These are phyloP conservation scores for Nakazawaea peltata DNA, from an alignment of 805 yeast genomes.

Conservation along the genomic window DNA sequence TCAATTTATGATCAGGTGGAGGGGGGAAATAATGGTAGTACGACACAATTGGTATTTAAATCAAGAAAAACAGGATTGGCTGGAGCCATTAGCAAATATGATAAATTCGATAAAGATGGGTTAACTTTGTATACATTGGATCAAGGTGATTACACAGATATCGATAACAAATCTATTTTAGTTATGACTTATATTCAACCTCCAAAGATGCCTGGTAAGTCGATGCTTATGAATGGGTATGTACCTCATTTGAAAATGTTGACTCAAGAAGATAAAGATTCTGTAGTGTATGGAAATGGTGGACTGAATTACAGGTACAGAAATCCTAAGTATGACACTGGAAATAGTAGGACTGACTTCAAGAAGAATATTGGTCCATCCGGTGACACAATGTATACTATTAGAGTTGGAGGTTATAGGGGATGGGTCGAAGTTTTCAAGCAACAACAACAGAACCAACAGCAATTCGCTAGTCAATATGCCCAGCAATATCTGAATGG, in stretches of 20 bases:
- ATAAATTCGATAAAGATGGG: slow-evolving; percentile 27
- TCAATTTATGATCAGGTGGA: slow-evolving; percentile 32
- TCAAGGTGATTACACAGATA: slow-evolving; percentile 33
- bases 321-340: slow-evolving; percentile 18
- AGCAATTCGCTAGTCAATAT: slow-evolving; percentile 3
- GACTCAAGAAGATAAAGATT: slow-evolving; percentile 61
- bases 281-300: slow-evolving; percentile 37
- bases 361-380: slow-evolving; percentile 42
- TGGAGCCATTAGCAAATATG: slow-evolving; percentile 39
- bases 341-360: slow-evolving; percentile 21
- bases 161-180: slow-evolving; percentile 30
- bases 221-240: slow-evolving; percentile 78
- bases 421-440: slow-evolving; percentile 29
- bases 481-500: slow-evolving; percentile 15
- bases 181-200: slow-evolving; percentile 56
- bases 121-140: slow-evolving; percentile 37
- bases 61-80: slow-evolving; percentile 48
- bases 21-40: too few species aligned
- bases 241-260: slow-evolving; percentile 55
- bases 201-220: slow-evolving; percentile 49
- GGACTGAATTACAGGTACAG: slow-evolving; percentile 25
- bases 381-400: slow-evolving; percentile 34
- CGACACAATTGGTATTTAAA: slow-evolving; percentile 34
- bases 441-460: slow-evolving; percentile 15
- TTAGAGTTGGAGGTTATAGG: slow-evolving; percentile 44